Conservation (phyloP, 495 filamentous ascomycete species). For the Neurospora discreta region DNA sequence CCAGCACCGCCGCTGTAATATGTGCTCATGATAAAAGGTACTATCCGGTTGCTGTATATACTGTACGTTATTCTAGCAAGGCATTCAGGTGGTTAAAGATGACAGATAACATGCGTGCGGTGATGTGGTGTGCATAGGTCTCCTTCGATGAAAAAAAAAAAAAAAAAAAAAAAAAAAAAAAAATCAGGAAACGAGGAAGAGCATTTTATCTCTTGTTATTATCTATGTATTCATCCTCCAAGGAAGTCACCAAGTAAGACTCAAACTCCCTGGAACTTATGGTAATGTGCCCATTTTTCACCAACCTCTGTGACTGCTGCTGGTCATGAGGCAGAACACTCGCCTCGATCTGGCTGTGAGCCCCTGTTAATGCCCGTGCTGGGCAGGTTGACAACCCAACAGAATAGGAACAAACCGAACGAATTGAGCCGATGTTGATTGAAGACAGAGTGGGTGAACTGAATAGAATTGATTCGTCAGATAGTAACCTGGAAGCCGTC, state of each 20-base stretch:
- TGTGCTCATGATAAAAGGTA: neutral
- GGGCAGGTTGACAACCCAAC: neutral
- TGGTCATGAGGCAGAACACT: neutral
- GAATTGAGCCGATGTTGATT: neutral
- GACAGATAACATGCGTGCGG: neutral
- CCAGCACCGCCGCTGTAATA: neutral
- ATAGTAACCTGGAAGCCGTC: neutral
- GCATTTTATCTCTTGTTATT: neutral
- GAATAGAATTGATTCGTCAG: neutral
- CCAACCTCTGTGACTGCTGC: neutral
- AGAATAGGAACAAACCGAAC: neutral
- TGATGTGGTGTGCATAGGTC: neutral
- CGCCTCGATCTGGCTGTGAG: neutral
- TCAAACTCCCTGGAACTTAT: neutral
- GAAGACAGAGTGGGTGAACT: neutral
- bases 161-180: neutral
- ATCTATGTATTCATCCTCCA: neutral
- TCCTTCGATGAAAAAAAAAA: neutral
- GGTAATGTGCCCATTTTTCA: neutral
- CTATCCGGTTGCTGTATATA: too few species aligned
- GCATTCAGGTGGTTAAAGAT: neutral
- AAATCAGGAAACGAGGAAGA: neutral
- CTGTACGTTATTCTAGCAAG: neutral
- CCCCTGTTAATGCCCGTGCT: neutral
- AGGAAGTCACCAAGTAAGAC: neutral